These are phyloP conservation scores for Magnolia officinalis DNA, from an alignment of 164 flowering plant genomes.

Conservation along the genomic window DNA sequence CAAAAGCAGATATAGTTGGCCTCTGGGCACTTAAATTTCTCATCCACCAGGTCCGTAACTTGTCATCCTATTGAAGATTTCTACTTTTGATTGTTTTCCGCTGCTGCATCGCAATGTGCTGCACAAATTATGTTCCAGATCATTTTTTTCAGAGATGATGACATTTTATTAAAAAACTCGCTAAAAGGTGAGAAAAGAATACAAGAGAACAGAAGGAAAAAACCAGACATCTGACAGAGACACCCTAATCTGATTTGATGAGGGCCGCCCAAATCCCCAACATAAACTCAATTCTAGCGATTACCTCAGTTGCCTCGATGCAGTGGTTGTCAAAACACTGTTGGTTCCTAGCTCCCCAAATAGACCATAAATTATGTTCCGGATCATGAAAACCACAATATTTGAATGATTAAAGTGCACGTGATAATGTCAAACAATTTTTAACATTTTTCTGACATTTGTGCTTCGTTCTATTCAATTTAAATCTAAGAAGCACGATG, in stretches of 20 bases:
- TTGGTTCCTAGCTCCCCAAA: too few relatives aligned
- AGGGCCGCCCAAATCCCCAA: too few relatives aligned
- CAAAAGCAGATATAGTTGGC: conserved; percentile 98
- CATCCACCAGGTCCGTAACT: conserved; percentile 52
- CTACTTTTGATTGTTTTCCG: background rate
- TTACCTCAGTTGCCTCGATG: too few relatives aligned
- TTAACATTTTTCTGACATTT: background rate
- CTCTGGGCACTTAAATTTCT: conserved; percentile 89
- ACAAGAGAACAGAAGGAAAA: too few relatives aligned
- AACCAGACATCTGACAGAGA: too few relatives aligned
- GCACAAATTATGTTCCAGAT: background rate
- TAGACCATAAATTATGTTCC: background rate
- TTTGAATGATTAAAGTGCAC: background rate
- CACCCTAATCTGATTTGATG: too few relatives aligned
- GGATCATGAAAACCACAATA: background rate
- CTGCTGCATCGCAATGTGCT: too few relatives aligned
- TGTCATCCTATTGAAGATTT: background rate
- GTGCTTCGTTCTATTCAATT: too few relatives aligned
- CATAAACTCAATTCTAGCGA: too few relatives aligned
- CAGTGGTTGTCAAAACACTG: too few relatives aligned
- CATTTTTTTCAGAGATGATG: background rate
- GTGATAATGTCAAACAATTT: background rate
- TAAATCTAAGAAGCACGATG: background rate
- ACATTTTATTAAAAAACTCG: too few relatives aligned
- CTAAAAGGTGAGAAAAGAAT: too few relatives aligned